Conservation (phyloP, 352 stramenopile genomes). For the Plasmopara viticola region DNA sequence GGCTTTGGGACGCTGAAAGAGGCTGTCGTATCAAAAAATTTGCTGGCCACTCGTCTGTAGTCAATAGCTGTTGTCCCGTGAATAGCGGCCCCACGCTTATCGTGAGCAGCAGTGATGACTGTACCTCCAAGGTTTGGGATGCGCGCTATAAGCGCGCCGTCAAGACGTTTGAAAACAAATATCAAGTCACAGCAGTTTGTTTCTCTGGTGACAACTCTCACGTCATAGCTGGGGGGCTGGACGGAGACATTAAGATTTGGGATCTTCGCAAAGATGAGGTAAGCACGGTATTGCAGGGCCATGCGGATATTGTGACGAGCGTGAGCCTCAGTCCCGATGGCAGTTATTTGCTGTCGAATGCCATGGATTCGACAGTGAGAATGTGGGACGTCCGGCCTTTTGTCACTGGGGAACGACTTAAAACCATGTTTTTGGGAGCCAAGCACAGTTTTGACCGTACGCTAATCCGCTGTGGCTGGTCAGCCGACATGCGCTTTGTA, state of each 20-base stretch:
- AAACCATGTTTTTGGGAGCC: conserved; percentile 65
- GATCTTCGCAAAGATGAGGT: conserved; percentile 85
- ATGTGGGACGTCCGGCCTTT: conserved; percentile 93
- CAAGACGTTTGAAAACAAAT: conserved; percentile 83
- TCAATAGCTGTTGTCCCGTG: conserved; percentile 90
- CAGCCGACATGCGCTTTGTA: conserved; percentile 80
- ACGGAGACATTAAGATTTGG: conserved; percentile 92
- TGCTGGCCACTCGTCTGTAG: conserved; percentile 71
- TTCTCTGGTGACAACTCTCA: conserved; percentile 82
- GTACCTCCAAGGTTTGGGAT: conserved; percentile 88
- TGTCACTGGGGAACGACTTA: conserved; percentile 47
- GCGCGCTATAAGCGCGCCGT: conserved; percentile 67
- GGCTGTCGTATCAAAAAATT: conserved; percentile 81
- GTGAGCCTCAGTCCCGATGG: conserved; percentile 91
- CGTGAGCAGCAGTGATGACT: conserved; percentile 89
- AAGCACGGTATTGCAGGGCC: conserved; percentile 83
- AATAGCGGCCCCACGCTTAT: conserved; percentile 74
- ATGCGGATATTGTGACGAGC: conserved; percentile 91
- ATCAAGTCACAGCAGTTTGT: conserved; percentile 88
- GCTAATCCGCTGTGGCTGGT: conserved; percentile 91
- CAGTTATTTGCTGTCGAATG: conserved; percentile 91
- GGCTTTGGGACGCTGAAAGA: conserved; percentile 82
- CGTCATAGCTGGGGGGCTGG: conserved; percentile 89
- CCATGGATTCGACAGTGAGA: conserved; percentile 90
- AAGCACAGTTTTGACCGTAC: conserved; percentile 92